Base-by-base conservation (phyloP, 192 early-diverging fungal genomes). In the Rhizophagus sp. region DNA sequence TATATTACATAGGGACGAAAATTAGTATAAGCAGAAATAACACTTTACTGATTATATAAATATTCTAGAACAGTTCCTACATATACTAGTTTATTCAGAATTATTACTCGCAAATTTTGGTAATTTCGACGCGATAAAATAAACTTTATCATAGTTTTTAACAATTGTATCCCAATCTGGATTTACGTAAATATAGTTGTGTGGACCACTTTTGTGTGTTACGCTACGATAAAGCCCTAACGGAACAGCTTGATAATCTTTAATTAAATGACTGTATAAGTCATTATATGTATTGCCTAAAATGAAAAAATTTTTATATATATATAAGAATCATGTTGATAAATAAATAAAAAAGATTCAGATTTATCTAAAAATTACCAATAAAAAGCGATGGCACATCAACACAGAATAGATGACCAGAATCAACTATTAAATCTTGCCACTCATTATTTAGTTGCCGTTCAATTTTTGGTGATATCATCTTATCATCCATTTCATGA, bases 161-260 rank as follows among this genome's bases (percentile, higher is more conserved):
- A 94, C 34, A 33, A 85, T 78, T 62, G 85, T 84, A 44, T 84
- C 79, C 7, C 78, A 75, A n/a, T 70, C 61, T 4, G 93, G 93
- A 66, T 94, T 94, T 1, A 90, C 83, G 66, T 88, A 83, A 15
- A 91, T 87, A 74, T 90, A 92, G 76, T 86, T 87, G 74, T 88
- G 77, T n/a, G 88, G 84, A 64, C 84, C 82, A 13, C 80, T 82
- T 39, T 86, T 83, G 61, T 92, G 90, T 69, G 84, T 73, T 41
- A 83, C 85, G 9, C 77, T 65, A 67, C 93, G 87, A 75, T 94
- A 94, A n/a, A 94, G 87, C 12, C 87, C 93, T n/a, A 94, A 81
- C 6, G 88, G 81, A 11, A 94, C 70, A 11, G 88, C 87, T 0
- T 62, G 61, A 62, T 91, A 85, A 34, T 82, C 76, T 68, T 85